A percentile compares a stretch with the other conserved stretches of the same genome.
phyloP scores from a whole-genome alignment of 1,139 yeast species.

The Geotrichum aggregatum region DNA sequence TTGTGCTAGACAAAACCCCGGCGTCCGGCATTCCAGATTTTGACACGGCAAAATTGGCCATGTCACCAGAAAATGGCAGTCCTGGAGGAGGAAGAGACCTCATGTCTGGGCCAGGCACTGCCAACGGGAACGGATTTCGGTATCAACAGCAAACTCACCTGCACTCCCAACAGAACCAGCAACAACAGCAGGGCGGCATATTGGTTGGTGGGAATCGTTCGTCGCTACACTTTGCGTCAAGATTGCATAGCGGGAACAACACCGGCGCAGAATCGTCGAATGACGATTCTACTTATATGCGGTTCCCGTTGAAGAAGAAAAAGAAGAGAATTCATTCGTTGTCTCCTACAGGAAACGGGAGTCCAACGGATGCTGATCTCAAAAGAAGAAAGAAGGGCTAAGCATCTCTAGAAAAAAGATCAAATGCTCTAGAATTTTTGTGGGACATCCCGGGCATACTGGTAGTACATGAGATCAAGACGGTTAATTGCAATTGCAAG shows the following conservation, averaged over 20 bases:
- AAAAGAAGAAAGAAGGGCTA: conserved; percentile 7
- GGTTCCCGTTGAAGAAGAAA: conserved; percentile 22
- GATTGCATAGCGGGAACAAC: conserved; percentile 21
- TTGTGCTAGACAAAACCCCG: conserved; percentile 65
- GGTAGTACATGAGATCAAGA: too few relatives aligned
- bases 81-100: background rate
- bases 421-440: too few relatives aligned
- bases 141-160: conserved; percentile 2
- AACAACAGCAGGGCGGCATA: conserved; percentile 5
- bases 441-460: too few relatives aligned
- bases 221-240: conserved; percentile 18
- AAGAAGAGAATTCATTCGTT: conserved; percentile 22
- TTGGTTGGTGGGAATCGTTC: conserved; percentile 10
- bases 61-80: conserved; percentile 30
- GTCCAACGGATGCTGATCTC: background rate
- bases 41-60: conserved; percentile 63
- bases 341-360: conserved; percentile 17
- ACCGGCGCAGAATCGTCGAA: conserved; percentile 28
- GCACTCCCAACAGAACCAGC: background rate
- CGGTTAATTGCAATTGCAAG: too few relatives aligned
- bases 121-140: background rate
- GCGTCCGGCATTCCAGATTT: conserved; percentile 76
- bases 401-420: background rate
- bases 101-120: background rate
- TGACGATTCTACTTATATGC: conserved; percentile 25